A percentile compares a stretch with the other conserved stretches of the same genome.
phyloP scores from a whole-genome alignment of 2,329 filamentous ascomycete genomes.

The Gliomastix tumulicola region DNA sequence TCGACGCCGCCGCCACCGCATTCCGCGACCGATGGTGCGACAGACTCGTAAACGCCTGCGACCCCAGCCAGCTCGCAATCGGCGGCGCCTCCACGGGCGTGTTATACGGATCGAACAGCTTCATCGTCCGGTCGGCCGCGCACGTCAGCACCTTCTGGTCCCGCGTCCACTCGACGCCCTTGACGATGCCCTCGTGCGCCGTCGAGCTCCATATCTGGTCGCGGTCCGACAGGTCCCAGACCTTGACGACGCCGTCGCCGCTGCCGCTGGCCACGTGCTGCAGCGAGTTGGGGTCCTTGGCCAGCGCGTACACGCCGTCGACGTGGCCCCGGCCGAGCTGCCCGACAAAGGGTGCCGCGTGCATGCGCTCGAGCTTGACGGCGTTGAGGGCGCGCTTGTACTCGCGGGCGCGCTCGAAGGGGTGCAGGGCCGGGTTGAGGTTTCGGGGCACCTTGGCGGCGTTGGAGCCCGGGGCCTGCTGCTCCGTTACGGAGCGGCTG shows the following conservation, averaged over 20 bases:
- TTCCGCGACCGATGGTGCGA: conserved; percentile 75
- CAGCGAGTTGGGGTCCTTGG: conserved; percentile 70
- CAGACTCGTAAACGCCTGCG: conserved; percentile 74
- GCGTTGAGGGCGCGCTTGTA: conserved; percentile 58
- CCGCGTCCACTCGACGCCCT: conserved; percentile 82
- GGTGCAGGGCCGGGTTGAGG: conserved; percentile 79
- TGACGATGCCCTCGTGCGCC: conserved; percentile 91
- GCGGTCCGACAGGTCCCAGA: conserved; percentile 71
- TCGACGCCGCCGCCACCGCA: conserved; percentile 73
- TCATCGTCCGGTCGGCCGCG: conserved; percentile 78
- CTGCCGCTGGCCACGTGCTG: conserved; percentile 75
- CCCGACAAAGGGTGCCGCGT: conserved; percentile 65
- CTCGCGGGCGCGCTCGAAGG: conserved; percentile 85
- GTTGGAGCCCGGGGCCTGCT: conserved; percentile 61
- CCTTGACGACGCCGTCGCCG: conserved; percentile 90
- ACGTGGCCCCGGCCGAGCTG: conserved; percentile 88
- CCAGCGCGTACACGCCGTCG: conserved; percentile 74
- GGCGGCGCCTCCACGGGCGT: conserved; percentile 62
- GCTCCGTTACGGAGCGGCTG: conserved; percentile 54
- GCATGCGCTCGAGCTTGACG: conserved; percentile 90
- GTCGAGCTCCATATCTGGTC: conserved; percentile 71
- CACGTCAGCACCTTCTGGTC: conserved; percentile 83
- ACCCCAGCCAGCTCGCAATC: conserved; percentile 76
- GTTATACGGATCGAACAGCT: conserved; percentile 86
- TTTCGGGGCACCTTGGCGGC: conserved; percentile 61